Base-by-base conservation (phyloP, 1,284 basidiomycete genomes). In the Ganoderma meredithae region DNA sequence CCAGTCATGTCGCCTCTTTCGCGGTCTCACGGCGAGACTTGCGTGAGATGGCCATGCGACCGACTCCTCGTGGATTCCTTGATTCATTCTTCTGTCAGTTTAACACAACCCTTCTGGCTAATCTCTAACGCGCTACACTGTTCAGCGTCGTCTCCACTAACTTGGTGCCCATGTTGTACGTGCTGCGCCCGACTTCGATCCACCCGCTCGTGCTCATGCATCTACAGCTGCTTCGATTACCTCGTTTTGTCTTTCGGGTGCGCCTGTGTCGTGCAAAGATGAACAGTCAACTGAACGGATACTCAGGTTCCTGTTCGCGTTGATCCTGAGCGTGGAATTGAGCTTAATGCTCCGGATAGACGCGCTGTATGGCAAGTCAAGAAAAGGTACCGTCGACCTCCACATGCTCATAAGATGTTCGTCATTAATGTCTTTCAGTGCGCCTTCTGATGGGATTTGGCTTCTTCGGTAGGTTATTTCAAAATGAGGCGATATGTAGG, bases 291-390 rank as follows among this genome's bases (percentile, higher is more conserved):
- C 47, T 39, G 15, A 47, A 15, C 33, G 10, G 22, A 12, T 7
- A 6, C 25, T 15, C 22, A 67, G 62, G 6, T 55, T 31, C n/a
- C 31, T 63, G 39, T 33, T 69, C 49, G 19, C 60, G 8, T 25
- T 72, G 12, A 53, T 71, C 13, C 31, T 68, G 36, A 69, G 67
- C 60, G 66, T 72, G 36, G 71, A 72, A 44, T 10, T 72, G 58
- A 66, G 71, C 64, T 60, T 72, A 55, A 70, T 72, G 66, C 68
- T 72, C 19, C 64, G 71, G 56, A 65, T 72, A 53, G 69, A 72
- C 49, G 71, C 71, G 1, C 43, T 72, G 13, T 72, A 72, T 43
- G 66, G 64, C 25, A 65, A 59, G 31, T 66, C 62, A 4, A 58
- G 40, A 31, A 67, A 31, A 66, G 64, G 71, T 72, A 43, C 3